These are phyloP conservation scores for Hypoxylon cercidicola DNA, from an alignment of 495 filamentous ascomycete species.

Conservation along the genomic window DNA sequence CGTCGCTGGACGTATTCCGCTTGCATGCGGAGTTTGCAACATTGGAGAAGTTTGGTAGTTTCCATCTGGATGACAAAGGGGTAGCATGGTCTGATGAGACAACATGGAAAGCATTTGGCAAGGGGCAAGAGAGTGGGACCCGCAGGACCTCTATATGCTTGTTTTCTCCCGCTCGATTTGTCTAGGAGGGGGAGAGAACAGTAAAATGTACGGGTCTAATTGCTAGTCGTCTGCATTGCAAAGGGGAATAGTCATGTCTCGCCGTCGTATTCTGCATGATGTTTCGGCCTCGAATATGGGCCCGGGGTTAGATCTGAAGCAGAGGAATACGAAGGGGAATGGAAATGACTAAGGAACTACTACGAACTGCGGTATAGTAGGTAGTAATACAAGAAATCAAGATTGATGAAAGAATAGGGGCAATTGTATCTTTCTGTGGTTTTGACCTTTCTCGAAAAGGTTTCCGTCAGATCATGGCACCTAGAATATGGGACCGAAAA, in stretches of 20 bases:
- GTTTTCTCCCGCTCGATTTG: neutral
- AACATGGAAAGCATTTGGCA: too few relatives aligned
- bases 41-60: conserved; percentile 29
- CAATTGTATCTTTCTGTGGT: neutral
- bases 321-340: conserved; percentile 2
- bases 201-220: conserved; percentile 30
- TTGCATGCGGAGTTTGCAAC: conserved; percentile 27
- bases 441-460: too few relatives aligned
- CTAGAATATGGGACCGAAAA: too few relatives aligned
- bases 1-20: conserved; percentile 36
- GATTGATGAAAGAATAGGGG: conserved; percentile 29
- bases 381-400: conserved; percentile 26
- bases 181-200: neutral
- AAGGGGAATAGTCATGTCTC: neutral
- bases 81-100: too few relatives aligned
- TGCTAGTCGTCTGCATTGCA: conserved; percentile 18
- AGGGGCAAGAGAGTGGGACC: neutral
- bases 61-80: conserved; percentile 7
- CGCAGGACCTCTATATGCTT: too few relatives aligned
- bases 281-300: neutral
- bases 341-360: conserved; percentile 10
- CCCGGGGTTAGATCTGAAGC: neutral
- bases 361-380: conserved; percentile 5
- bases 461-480: too few relatives aligned
- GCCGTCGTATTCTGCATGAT: neutral